Conservation (phyloP, 129 eudicot species). For the Arctium lappa region DNA sequence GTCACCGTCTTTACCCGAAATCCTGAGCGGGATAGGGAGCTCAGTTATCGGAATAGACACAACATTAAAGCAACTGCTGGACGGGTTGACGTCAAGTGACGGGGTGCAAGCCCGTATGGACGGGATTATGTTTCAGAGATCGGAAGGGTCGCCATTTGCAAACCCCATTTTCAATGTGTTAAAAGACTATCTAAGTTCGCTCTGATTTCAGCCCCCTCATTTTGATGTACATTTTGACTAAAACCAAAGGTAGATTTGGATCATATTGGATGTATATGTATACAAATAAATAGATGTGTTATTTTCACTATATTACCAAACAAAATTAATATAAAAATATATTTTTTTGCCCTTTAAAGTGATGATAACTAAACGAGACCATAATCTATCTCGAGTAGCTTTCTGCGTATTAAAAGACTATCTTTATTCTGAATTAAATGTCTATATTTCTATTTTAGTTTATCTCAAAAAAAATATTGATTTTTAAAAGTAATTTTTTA, state of each 20-base stretch:
- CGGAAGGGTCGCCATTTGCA: slow-evolving; percentile 48
- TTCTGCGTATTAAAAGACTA: too few species aligned
- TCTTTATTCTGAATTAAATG: too few species aligned
- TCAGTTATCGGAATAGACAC: slow-evolving; percentile 55
- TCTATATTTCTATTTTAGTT: too few species aligned
- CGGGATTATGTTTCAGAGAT: slow-evolving; percentile 64
- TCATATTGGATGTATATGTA: not conserved
- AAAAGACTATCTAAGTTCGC: slow-evolving; percentile 56
- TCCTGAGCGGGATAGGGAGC: slow-evolving; percentile 57
- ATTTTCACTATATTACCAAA: not conserved
- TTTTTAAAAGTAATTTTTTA: too few species aligned
- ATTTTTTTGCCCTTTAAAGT: not conserved
- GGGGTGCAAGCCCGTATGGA: slow-evolving; percentile 94
- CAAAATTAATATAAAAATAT: not conserved
- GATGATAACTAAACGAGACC: not conserved
- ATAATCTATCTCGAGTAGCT: not conserved
- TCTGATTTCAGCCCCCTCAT: slow-evolving; percentile 17
- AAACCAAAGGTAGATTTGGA: not conserved
- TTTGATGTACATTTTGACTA: too few species aligned
- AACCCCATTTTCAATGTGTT: slow-evolving; percentile 42
- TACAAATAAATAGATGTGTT: not conserved
- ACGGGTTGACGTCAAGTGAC: slow-evolving; percentile 47
- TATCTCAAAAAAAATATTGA: too few species aligned
- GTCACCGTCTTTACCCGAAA: slow-evolving; percentile 61
- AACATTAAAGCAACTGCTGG: slow-evolving; percentile 47